Percentiles rank a stretch among this genome's conserved stretches.
Evolutionary conservation across 768 basidiomycete genomes (phyloP).

Genomic region (Hygrocybe punicea): DNA sequence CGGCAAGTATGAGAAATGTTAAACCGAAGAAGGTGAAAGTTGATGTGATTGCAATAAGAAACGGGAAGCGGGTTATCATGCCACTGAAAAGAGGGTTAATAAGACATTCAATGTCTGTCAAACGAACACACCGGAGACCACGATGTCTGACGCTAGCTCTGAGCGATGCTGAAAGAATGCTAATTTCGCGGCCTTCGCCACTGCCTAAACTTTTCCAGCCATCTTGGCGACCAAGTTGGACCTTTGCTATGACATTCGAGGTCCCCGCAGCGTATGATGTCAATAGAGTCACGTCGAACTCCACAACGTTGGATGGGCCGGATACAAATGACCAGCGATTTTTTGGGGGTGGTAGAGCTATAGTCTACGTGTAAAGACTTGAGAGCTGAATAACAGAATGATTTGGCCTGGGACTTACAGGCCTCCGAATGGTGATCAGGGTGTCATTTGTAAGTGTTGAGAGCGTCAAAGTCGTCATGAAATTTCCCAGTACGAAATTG

Average conservation of each 20-base stretch:
- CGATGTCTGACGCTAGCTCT: slow-evolving; percentile 60
- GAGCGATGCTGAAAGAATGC: slow-evolving; percentile 58
- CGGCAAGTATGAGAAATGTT: slow-evolving; percentile 44
- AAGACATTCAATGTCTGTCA: neutral
- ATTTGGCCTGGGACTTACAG: slow-evolving; percentile 46
- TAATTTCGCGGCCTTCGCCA: slow-evolving; percentile 72
- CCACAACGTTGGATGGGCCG: slow-evolving; percentile 39
- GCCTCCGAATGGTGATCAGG: slow-evolving; percentile 54
- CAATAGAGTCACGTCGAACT: slow-evolving; percentile 57
- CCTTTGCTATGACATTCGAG: slow-evolving; percentile 49
- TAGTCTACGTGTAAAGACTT: slow-evolving; percentile 43
- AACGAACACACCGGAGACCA: slow-evolving; percentile 63
- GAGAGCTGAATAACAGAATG: slow-evolving; percentile 7
- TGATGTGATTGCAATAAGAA: slow-evolving; percentile 49
- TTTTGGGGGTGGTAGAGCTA: slow-evolving; percentile 48
- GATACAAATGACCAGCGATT: slow-evolving; percentile 33
- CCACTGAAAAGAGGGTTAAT: slow-evolving; percentile 45
- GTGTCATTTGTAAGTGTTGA: slow-evolving; percentile 61
- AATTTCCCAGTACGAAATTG: slow-evolving; percentile 77
- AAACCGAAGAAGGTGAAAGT: slow-evolving; percentile 47
- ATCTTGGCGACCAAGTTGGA: slow-evolving; percentile 75
- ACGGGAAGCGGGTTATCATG: slow-evolving; percentile 65
- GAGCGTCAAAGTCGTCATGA: slow-evolving; percentile 70
- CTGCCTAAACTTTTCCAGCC: slow-evolving; percentile 65
- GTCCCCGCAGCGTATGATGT: slow-evolving; percentile 48